phyloP scores from a whole-genome alignment of 495 filamentous ascomycete species.

The Podospora comata region DNA sequence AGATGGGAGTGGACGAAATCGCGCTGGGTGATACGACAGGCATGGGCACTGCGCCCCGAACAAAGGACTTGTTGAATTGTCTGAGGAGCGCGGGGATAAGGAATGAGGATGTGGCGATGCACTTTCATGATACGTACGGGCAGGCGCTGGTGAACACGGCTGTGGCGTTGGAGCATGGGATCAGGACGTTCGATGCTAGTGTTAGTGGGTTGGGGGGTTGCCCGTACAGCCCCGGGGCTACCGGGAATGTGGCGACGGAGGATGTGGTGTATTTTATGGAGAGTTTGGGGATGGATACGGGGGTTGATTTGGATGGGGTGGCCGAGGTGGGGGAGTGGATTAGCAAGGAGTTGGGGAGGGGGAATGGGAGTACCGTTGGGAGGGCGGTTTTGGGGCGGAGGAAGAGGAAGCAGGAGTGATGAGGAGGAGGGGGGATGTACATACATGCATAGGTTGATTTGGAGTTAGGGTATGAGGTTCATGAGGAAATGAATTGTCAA shows the following conservation, averaged over 20 bases:
- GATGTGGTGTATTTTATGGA: slow-evolving; percentile 89
- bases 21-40: slow-evolving; percentile 93
- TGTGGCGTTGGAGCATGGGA: slow-evolving; percentile 81
- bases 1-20: slow-evolving; percentile 96
- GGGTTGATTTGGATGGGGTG: slow-evolving; percentile 79
- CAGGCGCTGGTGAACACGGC: slow-evolving; percentile 88
- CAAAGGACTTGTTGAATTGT: slow-evolving; percentile 64
- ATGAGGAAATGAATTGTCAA: neutral
- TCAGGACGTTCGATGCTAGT: slow-evolving; percentile 83
- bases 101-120: slow-evolving; percentile 78
- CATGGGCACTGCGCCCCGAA: slow-evolving; percentile 87
- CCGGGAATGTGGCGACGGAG: slow-evolving; percentile 92
- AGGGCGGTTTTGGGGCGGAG: slow-evolving; percentile 67
- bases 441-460: neutral
- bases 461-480: neutral
- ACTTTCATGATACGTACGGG: slow-evolving; percentile 97
- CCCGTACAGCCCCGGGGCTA: slow-evolving; percentile 89
- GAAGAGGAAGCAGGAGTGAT: slow-evolving; percentile 17
- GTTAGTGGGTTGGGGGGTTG: slow-evolving; percentile 92
- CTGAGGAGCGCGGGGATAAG: slow-evolving; percentile 73
- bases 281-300: slow-evolving; percentile 80
- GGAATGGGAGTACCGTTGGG: slow-evolving; percentile 72
- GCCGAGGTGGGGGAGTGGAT: slow-evolving; percentile 88
- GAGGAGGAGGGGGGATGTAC: neutral
- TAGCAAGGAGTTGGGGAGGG: slow-evolving; percentile 70